A percentile compares a stretch with the other conserved stretches of the same genome.
phyloP scores from a whole-genome alignment of 208 protist genomes.

The Sergeia podlipaevii region DNA sequence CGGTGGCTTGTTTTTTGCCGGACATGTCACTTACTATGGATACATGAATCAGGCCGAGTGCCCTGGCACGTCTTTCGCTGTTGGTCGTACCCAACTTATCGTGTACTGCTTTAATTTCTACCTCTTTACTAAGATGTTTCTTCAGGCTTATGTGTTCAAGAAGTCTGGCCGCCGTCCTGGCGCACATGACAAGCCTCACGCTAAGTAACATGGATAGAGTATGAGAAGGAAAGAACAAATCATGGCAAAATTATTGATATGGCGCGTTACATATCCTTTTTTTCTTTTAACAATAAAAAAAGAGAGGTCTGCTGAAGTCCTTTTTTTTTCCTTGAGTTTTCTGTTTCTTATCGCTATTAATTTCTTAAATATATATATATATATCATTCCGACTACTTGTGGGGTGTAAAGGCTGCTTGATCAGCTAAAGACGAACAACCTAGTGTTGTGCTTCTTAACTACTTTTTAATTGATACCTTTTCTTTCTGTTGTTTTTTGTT shows the following conservation, averaged over 20 bases:
- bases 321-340: conserved; percentile 3
- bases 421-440: too few species aligned
- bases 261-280: not conserved
- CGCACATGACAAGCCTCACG: too few species aligned
- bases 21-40: conserved; percentile 35
- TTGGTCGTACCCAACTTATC: conserved; percentile 43
- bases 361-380: too few species aligned
- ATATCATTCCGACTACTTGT: too few species aligned
- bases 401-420: too few species aligned
- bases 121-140: conserved; percentile 92
- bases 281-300: too few species aligned
- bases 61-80: conserved; percentile 32
- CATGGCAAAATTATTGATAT: not conserved
- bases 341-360: not conserved
- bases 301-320: not conserved
- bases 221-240: not conserved
- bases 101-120: conserved; percentile 93
- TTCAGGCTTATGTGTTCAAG: conserved; percentile 71
- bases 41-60: conserved; percentile 13
- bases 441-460: too few species aligned
- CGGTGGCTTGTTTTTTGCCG: conserved; percentile 73
- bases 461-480: too few species aligned
- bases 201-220: not conserved
- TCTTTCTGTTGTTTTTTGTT: too few species aligned
- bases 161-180: conserved; percentile 16